phyloP scores from a whole-genome alignment of 176 grass and related monocot genomes.

The Avena eriantha region DNA sequence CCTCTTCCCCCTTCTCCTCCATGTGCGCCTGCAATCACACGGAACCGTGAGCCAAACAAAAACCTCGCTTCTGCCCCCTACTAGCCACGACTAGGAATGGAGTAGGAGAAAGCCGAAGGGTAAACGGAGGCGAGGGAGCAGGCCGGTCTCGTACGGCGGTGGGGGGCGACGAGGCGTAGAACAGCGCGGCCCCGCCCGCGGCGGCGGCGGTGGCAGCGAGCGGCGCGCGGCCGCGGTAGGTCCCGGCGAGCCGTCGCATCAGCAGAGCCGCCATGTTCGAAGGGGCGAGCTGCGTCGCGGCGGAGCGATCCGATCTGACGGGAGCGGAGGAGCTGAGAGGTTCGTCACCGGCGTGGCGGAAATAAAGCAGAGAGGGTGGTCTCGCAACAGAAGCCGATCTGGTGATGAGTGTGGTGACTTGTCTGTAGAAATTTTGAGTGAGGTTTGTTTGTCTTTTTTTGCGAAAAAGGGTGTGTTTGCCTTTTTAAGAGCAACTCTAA shows the following conservation, averaged over 20 bases:
- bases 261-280: slow-evolving; percentile 67
- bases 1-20: slow-evolving; percentile 59
- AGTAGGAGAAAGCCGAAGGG: slow-evolving; percentile 4
- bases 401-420: not conserved
- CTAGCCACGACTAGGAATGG: not conserved
- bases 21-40: slow-evolving; percentile 68
- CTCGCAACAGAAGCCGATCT: slow-evolving; percentile 1
- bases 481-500: too few species aligned
- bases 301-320: slow-evolving; percentile 48
- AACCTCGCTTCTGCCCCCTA: not conserved
- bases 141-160: slow-evolving; percentile 48
- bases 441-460: not conserved
- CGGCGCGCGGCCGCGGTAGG: slow-evolving; percentile 50
- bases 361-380: not conserved
- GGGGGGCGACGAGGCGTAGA: slow-evolving; percentile 55
- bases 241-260: slow-evolving; percentile 60
- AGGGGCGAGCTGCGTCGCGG: not conserved
- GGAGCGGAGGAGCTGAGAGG: not conserved
- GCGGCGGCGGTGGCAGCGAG: slow-evolving; percentile 47
- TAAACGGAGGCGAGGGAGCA: slow-evolving; percentile 37
- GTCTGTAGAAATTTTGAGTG: not conserved
- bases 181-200: slow-evolving; percentile 58
- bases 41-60: slow-evolving; percentile 20
- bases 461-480: too few species aligned
- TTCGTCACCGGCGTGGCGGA: slow-evolving; percentile 22